These are phyloP conservation scores for Candida tibetensis DNA, from an alignment of 805 yeast genomes.

Conservation along the genomic window DNA sequence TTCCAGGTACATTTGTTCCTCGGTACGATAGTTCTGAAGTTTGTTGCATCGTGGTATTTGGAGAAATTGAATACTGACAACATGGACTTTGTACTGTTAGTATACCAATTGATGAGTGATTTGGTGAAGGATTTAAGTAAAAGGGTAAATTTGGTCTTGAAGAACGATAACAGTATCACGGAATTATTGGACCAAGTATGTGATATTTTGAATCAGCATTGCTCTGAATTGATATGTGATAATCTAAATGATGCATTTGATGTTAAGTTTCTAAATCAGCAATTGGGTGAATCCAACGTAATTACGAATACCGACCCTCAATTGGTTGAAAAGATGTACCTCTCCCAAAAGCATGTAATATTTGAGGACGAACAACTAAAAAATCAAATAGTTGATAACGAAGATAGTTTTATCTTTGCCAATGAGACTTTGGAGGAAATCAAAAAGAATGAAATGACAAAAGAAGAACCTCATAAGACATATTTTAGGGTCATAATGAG, in stretches of 20 bases:
- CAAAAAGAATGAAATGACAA: background rate
- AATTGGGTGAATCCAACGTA: background rate
- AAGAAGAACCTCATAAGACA: background rate
- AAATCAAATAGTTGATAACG: background rate
- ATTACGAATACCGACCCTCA: constrained; percentile 1
- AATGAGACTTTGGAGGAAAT: constrained; percentile 4
- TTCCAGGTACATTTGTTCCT: constrained; percentile 37
- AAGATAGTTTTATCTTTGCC: background rate
- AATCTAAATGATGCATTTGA: constrained; percentile 5
- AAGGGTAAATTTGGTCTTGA: constrained; percentile 13
- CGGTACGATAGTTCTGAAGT: constrained; percentile 22
- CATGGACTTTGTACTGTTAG: constrained; percentile 24
- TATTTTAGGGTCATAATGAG: constrained; percentile 25
- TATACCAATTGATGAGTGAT: constrained; percentile 25
- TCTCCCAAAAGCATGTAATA: constrained; percentile 16
- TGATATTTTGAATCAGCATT: constrained; percentile 21
- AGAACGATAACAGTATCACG: constrained; percentile 13
- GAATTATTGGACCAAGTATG: constrained; percentile 23
- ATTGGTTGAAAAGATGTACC: constrained; percentile 3
- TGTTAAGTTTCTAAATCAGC: constrained; percentile 1
- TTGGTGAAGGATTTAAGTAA: constrained; percentile 22
- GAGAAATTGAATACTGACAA: constrained; percentile 30
- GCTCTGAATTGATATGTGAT: constrained; percentile 14
- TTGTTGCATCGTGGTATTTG: constrained; percentile 15
- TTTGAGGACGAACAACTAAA: constrained; percentile 9